Conservation (phyloP, 192 early-diverging fungal genomes). For the Allomyces macrogynus region DNA sequence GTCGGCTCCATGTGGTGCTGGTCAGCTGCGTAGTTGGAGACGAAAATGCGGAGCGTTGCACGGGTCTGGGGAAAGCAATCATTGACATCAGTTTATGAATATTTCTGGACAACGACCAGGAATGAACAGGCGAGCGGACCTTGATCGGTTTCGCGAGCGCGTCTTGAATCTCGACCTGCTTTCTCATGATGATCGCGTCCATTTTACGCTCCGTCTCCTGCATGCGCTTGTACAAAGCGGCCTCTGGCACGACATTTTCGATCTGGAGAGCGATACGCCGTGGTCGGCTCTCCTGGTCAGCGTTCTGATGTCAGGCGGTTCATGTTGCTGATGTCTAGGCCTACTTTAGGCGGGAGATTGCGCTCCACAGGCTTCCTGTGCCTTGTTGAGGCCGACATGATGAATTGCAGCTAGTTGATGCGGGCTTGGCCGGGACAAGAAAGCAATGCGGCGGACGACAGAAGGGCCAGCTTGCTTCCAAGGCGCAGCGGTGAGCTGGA, state of each 20-base stretch:
- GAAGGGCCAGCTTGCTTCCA: too few relatives aligned
- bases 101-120: neutral
- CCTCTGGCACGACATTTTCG: slow-evolving; percentile 79
- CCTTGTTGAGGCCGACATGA: too few relatives aligned
- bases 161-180: slow-evolving; percentile 75
- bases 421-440: too few relatives aligned
- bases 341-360: too few relatives aligned
- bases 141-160: slow-evolving; percentile 52
- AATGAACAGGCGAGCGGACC: slow-evolving; percentile 14
- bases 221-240: slow-evolving; percentile 65
- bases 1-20: slow-evolving; percentile 29
- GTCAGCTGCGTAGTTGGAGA: slow-evolving; percentile 70
- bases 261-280: slow-evolving; percentile 37
- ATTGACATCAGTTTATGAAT: neutral
- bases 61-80: slow-evolving; percentile 16
- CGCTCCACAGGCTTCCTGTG: too few relatives aligned
- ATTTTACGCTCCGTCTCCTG: slow-evolving; percentile 70
- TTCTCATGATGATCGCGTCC: slow-evolving; percentile 75
- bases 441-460: too few relatives aligned
- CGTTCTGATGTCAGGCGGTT: too few relatives aligned
- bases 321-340: too few relatives aligned
- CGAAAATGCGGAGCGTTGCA: slow-evolving; percentile 69
- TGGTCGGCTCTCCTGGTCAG: slow-evolving; percentile 10
- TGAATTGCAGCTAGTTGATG: too few relatives aligned
- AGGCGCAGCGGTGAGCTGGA: too few relatives aligned